Base-by-base conservation (phyloP, 2,329 filamentous ascomycete species). In the Fusarium temperatum region DNA sequence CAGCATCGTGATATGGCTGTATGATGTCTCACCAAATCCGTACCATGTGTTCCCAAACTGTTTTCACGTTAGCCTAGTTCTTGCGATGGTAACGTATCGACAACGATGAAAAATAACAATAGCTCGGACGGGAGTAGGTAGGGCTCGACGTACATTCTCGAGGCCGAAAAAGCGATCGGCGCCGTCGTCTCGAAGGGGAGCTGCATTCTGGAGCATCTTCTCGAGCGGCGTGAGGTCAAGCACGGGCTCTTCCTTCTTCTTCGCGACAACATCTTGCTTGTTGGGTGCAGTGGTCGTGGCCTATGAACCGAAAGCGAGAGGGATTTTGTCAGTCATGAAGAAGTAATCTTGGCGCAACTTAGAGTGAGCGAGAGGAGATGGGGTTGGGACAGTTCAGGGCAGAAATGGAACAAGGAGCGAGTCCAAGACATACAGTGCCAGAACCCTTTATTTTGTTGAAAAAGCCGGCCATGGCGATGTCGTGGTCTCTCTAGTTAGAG, bases 11-110 rank as follows among this genome's bases (percentile, higher is more conserved):
- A 41, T 24, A 38, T 42, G 48, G 28, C 57, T 36, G 59, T 51
- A n/a, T 54, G 30, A 60, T 44, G 55, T 64, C 69, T 39, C 38
- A 60, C 41, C 53, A 50, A 47, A n/a, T 51, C 76, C 85, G 80
- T 92, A 98, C 95, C 96, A 98, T 82, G 96, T 98, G 81, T 98
- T 98, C 81, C 96, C 96, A 85, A 98, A 98, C 95, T 98, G 83
- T 60, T 73, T 53, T 66, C 59, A 67, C 59, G 81, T 87, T 78
- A 87, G 86, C 60, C 66, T 42, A 58, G 30, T 54, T 63, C 44
- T 47, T 54, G 44, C 32, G 44, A 50, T 42, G 44, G 59, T 35
- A 62, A 30, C 28, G 41, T 15, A 42, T 63, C 55, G 48, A 53
- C 47, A 36, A 28, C 59, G 44, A 56, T 57, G 32, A 50, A 18